Evolutionary conservation across 2,329 filamentous ascomycete genomes (phyloP).

Genomic region (Colletotrichum sp.): DNA sequence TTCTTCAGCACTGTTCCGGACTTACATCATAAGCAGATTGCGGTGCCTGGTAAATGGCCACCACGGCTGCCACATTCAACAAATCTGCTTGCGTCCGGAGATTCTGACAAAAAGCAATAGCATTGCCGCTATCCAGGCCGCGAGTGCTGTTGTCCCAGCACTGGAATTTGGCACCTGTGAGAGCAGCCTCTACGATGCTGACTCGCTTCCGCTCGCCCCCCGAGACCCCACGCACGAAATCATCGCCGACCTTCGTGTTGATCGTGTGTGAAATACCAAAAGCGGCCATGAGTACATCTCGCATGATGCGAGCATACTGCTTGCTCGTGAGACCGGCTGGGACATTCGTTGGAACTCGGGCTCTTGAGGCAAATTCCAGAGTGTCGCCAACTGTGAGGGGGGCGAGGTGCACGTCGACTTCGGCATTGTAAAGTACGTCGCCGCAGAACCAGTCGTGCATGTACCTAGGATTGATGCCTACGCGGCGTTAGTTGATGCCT

Average conservation of each 20-base stretch:
- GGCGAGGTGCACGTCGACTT: conserved; percentile 68
- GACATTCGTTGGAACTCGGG: conserved; percentile 50
- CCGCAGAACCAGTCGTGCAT: conserved; percentile 46
- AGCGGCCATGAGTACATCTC: conserved; percentile 58
- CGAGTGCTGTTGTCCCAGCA: conserved; percentile 37
- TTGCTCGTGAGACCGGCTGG: conserved; percentile 48
- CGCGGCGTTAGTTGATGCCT: neutral
- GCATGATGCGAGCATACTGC: conserved; percentile 50
- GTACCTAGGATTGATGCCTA: conserved; percentile 17
- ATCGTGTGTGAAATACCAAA: conserved; percentile 30
- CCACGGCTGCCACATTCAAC: conserved; percentile 17
- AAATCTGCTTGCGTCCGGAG: conserved; percentile 48
- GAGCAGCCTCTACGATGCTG: conserved; percentile 26
- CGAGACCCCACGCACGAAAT: conserved; percentile 21
- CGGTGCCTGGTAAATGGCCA: conserved; percentile 25
- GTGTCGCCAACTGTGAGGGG: conserved; percentile 65
- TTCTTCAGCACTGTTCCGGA: no score
- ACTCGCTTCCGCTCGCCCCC: conserved; percentile 45
- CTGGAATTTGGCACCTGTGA: conserved; percentile 24
- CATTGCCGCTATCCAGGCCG: conserved; percentile 46
- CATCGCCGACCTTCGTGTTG: conserved; percentile 24
- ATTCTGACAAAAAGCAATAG: conserved; percentile 58
- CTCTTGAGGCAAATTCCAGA: conserved; percentile 62
- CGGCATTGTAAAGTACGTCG: conserved; percentile 71
- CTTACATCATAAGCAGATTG: conserved; percentile 24